phyloP scores from a whole-genome alignment of 805 yeast genomes.

The Hanseniaspora meyeri region DNA sequence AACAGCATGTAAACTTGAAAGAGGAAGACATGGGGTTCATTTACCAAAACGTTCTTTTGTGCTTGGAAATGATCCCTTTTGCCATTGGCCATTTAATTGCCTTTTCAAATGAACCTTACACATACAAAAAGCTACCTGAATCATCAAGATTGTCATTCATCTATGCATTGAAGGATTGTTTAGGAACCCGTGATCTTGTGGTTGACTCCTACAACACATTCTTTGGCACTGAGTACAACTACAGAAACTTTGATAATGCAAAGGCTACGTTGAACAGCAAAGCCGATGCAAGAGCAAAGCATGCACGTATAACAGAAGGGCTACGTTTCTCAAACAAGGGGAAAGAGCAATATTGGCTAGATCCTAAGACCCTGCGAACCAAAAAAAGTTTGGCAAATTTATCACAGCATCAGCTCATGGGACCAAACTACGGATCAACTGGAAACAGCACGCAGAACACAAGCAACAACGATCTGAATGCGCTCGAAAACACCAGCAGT shows the following conservation, averaged over 20 bases:
- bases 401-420: not conserved
- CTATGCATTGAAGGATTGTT: slow-evolving; percentile 63
- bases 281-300: slow-evolving; percentile 50
- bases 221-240: slow-evolving; percentile 64
- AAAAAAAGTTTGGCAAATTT: not conserved
- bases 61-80: slow-evolving; percentile 74
- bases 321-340: slow-evolving; percentile 71
- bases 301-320: slow-evolving; percentile 70
- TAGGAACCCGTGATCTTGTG: slow-evolving; percentile 63
- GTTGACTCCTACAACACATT: slow-evolving; percentile 65
- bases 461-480: not conserved
- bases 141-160: slow-evolving; percentile 50
- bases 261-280: slow-evolving; percentile 52
- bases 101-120: slow-evolving; percentile 65
- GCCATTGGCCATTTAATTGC: slow-evolving; percentile 83
- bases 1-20: slow-evolving; percentile 25
- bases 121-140: slow-evolving; percentile 47
- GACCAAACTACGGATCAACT: not conserved
- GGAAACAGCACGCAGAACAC: not conserved
- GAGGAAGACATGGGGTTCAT: slow-evolving; percentile 36
- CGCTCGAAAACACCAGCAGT: not conserved
- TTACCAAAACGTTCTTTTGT: slow-evolving; percentile 66
- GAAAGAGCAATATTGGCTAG: slow-evolving; percentile 69
- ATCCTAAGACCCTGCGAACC: not conserved
- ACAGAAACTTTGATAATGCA: slow-evolving; percentile 70